Percentiles rank a stretch among this genome's conserved stretches.
These are phyloP conservation scores for Barnettozyma wickerhamii DNA, from an alignment of 805 yeast species.

Conservation along the genomic window DNA sequence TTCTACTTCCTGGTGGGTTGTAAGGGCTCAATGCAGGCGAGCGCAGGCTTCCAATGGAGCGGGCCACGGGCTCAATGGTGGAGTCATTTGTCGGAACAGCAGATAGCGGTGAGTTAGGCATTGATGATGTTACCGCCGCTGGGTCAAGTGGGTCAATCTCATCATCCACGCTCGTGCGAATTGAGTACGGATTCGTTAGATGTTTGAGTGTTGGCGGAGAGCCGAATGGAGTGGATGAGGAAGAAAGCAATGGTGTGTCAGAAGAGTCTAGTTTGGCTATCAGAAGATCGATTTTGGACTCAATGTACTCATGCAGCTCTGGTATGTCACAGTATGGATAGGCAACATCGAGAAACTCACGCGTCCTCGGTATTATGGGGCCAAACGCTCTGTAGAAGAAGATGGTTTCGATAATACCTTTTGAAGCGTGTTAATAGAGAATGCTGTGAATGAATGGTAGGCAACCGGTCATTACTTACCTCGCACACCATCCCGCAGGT, in stretches of 20 bases:
- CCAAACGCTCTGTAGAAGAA: conserved; percentile 71
- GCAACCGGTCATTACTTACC: no score
- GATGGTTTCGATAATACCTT: conserved; percentile 51
- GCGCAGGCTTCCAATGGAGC: conserved; percentile 2
- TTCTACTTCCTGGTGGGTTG: conserved; percentile 3
- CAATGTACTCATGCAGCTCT: conserved; percentile 42
- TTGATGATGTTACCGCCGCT: neutral
- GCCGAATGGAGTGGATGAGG: conserved; percentile 19
- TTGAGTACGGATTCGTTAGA: no score
- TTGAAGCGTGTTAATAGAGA: no score
- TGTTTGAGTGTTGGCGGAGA: conserved; percentile 17
- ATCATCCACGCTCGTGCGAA: conserved; percentile 16
- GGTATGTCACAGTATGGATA: conserved; percentile 49
- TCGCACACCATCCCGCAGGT: conserved; percentile 8
- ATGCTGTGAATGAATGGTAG: no score
- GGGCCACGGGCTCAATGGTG: conserved; percentile 1
- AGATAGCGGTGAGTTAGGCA: conserved; percentile 8
- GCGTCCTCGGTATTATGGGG: conserved; percentile 48
- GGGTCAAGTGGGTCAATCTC: conserved; percentile 2
- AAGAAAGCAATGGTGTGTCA: conserved; percentile 12
- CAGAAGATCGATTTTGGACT: conserved; percentile 31
- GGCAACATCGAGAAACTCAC: conserved; percentile 54
- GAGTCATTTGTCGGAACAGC: conserved; percentile 1
- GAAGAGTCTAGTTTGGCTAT: conserved; percentile 23
- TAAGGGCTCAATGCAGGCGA: conserved; percentile 9